Base-by-base conservation (phyloP, 768 basidiomycete species). In the Mycena latifolia region DNA sequence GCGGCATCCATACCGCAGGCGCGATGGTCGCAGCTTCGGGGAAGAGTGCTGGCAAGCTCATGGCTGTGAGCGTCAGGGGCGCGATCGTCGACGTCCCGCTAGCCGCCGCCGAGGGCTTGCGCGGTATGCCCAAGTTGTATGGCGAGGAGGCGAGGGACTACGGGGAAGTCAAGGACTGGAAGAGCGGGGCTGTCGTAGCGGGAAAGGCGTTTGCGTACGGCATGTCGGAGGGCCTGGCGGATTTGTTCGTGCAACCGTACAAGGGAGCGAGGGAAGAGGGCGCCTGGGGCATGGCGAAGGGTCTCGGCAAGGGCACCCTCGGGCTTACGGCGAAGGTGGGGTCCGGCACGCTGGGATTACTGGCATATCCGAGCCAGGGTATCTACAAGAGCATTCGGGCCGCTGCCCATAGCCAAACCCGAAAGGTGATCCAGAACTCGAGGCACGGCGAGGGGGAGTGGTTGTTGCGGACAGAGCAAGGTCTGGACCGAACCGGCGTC, bases 131-230 rank as follows among this genome's bases (percentile, higher is more conserved):
- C 2, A 69, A 69, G 48, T 27, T 77, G 55, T 78, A 82, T 55
- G 83, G 83, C 11, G 78, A 79, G 6, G 59, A 71, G 27, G 69
- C 77, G 14, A 71, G 79, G 3, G 65, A 76, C 45, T 55, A 72
- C 20, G 79, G 76, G 5, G 71, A 75, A 31, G 74, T 84, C 24
- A 73, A 73, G 5, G 77, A 77, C 64, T 78, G 81, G 58, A 61
- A 55, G n/a, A 74, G 73, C 55, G 84, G 84, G 0, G 66, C 81
- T 2, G 72, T 69, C 31, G 82, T 82, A 56, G 84, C 76, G 18
- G 82, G 77, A 5, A 82, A 81, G 72, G 73, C 77, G 27, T 66
- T 71, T 39, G 64, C 29, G 31, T 55, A 51, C 11, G 65, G 47
- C 6, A 43, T 65, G 27, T 15, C 67, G 12, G 58, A 55, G 22